Evolutionary conservation across 2,329 filamentous ascomycete species (phyloP).

Genomic region (Truncatella angustata): DNA sequence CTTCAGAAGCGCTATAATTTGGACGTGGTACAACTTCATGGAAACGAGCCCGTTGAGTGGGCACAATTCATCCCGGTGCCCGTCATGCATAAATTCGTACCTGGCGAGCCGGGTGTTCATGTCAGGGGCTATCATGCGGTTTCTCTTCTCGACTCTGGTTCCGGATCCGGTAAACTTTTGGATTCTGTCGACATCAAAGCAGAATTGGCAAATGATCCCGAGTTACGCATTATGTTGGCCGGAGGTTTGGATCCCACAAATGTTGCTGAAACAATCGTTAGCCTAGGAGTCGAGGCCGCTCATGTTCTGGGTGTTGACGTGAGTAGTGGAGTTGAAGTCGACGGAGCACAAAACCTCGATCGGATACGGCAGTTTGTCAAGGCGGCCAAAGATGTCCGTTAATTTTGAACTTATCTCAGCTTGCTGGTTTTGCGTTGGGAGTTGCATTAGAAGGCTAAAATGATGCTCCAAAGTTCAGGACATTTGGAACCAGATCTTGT

Average conservation of each 20-base stretch:
- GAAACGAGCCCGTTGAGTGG: constrained; percentile 91
- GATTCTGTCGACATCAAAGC: constrained; percentile 68
- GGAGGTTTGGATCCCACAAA: constrained; percentile 83
- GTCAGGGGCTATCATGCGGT: constrained; percentile 78
- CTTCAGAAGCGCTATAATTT: constrained; percentile 74
- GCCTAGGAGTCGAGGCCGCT: constrained; percentile 57
- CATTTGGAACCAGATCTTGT: no score
- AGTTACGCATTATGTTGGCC: constrained; percentile 76
- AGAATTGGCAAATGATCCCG: constrained; percentile 63
- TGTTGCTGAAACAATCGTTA: constrained; percentile 63
- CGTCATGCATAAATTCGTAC: constrained; percentile 82
- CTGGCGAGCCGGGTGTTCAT: constrained; percentile 69
- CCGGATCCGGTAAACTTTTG: constrained; percentile 77
- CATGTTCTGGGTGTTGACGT: constrained; percentile 85
- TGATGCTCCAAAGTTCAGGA: no score
- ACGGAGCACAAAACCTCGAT: constrained; percentile 74
- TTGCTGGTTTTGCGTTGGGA: not conserved
- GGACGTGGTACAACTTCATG: constrained; percentile 91
- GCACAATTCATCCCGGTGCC: constrained; percentile 84
- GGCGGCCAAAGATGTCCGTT: constrained; percentile 56
- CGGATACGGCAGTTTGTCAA: constrained; percentile 81
- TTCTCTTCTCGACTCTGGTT: constrained; percentile 82
- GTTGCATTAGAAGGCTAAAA: not conserved
- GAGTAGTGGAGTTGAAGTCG: constrained; percentile 87
- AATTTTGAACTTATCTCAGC: not conserved